Evolutionary conservation across 2,329 filamentous ascomycete genomes (phyloP).

Genomic region (Aureobasidium sp.): DNA sequence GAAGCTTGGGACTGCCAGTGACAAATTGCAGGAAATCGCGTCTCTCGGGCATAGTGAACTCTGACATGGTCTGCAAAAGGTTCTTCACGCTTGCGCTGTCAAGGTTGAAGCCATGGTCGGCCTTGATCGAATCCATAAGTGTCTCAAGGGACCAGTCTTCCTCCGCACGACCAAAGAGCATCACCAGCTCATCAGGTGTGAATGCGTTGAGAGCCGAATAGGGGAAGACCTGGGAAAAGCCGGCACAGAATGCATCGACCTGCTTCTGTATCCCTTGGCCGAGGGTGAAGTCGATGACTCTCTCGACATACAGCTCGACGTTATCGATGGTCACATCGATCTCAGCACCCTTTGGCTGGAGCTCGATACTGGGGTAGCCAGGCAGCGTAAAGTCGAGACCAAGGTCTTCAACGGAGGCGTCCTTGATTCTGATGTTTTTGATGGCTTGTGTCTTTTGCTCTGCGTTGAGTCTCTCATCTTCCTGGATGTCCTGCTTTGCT

Average conservation of each 20-base stretch:
- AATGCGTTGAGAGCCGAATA: slow-evolving; percentile 90
- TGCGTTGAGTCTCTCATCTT: slow-evolving; percentile 57
- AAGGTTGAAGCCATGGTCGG: slow-evolving; percentile 97
- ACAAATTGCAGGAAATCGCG: slow-evolving; percentile 97
- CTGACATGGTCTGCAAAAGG: slow-evolving; percentile 88
- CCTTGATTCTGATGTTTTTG: slow-evolving; percentile 65
- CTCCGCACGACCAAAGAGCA: slow-evolving; percentile 84
- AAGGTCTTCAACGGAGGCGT: slow-evolving; percentile 74
- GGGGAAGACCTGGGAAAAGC: slow-evolving; percentile 94
- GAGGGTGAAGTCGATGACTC: slow-evolving; percentile 84
- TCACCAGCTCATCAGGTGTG: slow-evolving; percentile 89
- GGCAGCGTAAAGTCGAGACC: slow-evolving; percentile 92
- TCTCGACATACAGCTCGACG: slow-evolving; percentile 80
- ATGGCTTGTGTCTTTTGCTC: slow-evolving; percentile 65
- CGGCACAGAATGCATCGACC: slow-evolving; percentile 80
- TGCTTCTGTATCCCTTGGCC: slow-evolving; percentile 83
- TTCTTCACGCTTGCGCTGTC: slow-evolving; percentile 95
- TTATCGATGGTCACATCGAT: slow-evolving; percentile 80
- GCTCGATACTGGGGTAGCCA: slow-evolving; percentile 79
- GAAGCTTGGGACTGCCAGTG: slow-evolving; percentile 93
- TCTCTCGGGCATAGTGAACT: slow-evolving; percentile 65
- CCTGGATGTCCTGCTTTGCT: slow-evolving; percentile 75
- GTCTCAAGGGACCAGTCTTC: slow-evolving; percentile 98
- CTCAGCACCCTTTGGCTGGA: slow-evolving; percentile 67
- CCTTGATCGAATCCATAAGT: slow-evolving; percentile 96